Evolutionary conservation across 1,139 yeast genomes (phyloP).

Genomic region (Saccharomycopsis hybrid): DNA sequence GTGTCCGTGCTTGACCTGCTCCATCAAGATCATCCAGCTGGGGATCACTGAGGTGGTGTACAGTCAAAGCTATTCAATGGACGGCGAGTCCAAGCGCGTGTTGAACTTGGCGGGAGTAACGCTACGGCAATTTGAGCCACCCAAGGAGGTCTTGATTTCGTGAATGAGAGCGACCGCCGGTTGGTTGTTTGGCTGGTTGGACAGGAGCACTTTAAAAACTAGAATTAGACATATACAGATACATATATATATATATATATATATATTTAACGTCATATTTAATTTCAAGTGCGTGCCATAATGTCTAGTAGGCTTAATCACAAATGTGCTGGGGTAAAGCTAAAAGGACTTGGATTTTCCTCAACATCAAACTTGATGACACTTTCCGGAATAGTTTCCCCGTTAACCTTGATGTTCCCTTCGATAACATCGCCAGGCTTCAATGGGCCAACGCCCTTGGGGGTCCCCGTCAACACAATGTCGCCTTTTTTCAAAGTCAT

Average conservation of each 20-base stretch:
- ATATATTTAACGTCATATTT: background rate
- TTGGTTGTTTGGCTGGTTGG: background rate
- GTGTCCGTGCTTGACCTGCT: constrained; percentile 94
- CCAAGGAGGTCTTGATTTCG: constrained; percentile 31
- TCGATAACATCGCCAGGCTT: constrained; percentile 69
- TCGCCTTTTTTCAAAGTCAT: constrained; percentile 93
- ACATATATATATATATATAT: background rate
- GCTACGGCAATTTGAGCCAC: constrained; percentile 69
- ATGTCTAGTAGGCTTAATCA: too few species aligned
- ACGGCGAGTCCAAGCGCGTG: constrained; percentile 60
- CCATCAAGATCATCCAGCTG: constrained; percentile 88
- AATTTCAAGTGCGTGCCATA: background rate
- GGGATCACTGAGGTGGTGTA: constrained; percentile 93
- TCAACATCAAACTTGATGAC: constrained; percentile 50
- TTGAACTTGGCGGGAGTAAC: constrained; percentile 67
- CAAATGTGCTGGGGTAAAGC: too few species aligned
- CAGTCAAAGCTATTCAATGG: constrained; percentile 91
- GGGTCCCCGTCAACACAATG: constrained; percentile 89
- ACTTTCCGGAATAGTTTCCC: constrained; percentile 46
- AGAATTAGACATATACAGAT: background rate
- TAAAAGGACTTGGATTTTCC: constrained; percentile 30
- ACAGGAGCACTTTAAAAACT: background rate
- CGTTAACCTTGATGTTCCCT: constrained; percentile 56
- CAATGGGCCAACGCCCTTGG: constrained; percentile 91
- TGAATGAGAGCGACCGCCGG: background rate